Evolutionary conservation across 208 protist species (phyloP).

Genomic region (Crithidia fasciculata): DNA sequence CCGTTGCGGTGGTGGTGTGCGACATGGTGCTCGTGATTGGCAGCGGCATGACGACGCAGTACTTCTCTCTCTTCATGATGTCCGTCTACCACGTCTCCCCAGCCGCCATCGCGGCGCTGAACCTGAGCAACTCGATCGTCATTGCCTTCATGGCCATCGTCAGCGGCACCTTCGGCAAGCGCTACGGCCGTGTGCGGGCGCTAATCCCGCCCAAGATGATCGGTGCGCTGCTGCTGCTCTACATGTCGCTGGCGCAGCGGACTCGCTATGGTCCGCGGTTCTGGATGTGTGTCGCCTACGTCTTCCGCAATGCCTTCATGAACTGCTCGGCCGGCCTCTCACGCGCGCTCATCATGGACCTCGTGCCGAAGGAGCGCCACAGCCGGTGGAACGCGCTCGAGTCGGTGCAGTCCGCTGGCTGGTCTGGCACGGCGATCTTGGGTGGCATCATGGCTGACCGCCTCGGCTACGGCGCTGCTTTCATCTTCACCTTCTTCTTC

Average conservation of each 20-base stretch:
- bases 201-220: slow-evolving; percentile 54
- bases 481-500: slow-evolving; percentile 79
- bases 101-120: slow-evolving; percentile 45
- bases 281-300: slow-evolving; percentile 63
- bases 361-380: slow-evolving; percentile 49
- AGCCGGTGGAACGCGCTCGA: slow-evolving; percentile 76
- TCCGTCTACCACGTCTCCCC: slow-evolving; percentile 50
- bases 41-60: slow-evolving; percentile 80
- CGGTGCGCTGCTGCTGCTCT: slow-evolving; percentile 58
- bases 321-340: slow-evolving; percentile 65
- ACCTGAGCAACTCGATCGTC: slow-evolving; percentile 47
- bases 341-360: slow-evolving; percentile 74
- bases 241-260: slow-evolving; percentile 56
- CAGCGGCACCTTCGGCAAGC: slow-evolving; percentile 41
- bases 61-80: slow-evolving; percentile 84
- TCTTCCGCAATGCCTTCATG: slow-evolving; percentile 65
- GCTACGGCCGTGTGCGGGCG: slow-evolving; percentile 57
- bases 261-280: slow-evolving; percentile 35
- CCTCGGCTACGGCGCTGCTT: slow-evolving; percentile 62
- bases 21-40: slow-evolving; percentile 58
- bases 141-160: slow-evolving; percentile 60
- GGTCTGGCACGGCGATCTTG: slow-evolving; percentile 70
- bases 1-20: slow-evolving; percentile 41
- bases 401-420: slow-evolving; percentile 67
- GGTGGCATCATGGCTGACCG: slow-evolving; percentile 68